phyloP scores from a whole-genome alignment of 345 rosid genomes.

The Eucalyptus pauciflora region DNA sequence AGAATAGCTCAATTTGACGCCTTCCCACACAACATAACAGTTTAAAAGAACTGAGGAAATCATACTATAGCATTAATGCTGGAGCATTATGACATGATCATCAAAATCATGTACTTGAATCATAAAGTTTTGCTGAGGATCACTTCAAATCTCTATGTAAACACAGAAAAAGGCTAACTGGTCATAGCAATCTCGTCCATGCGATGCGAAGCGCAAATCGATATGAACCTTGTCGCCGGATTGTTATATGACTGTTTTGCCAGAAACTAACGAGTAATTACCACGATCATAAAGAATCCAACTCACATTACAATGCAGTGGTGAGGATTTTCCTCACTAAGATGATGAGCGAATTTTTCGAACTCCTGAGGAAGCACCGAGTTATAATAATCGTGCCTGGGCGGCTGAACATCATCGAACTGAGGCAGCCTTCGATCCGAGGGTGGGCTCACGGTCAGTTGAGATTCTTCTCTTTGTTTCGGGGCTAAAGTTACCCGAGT shows the following conservation, averaged over 20 bases:
- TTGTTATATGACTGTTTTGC: background rate
- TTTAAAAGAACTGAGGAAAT: background rate
- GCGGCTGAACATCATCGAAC: background rate
- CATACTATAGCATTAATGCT: background rate
- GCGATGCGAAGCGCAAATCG: background rate
- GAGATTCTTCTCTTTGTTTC: background rate
- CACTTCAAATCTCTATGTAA: background rate
- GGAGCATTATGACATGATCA: background rate
- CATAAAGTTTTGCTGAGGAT: background rate
- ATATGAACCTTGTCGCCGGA: background rate
- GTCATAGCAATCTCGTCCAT: background rate
- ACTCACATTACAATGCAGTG: background rate
- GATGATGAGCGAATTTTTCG: background rate
- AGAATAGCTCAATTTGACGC: background rate
- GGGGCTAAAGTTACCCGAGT: background rate
- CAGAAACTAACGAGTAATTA: background rate
- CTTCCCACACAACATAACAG: background rate
- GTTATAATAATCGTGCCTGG: background rate
- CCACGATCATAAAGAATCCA: background rate
- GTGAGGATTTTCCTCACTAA: background rate
- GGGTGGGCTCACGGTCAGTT: background rate
- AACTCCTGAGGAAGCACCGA: background rate
- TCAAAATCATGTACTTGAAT: background rate
- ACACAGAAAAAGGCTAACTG: background rate
- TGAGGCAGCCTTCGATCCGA: background rate